Evolutionary conservation across 306 rosid genomes (phyloP), one percentile per base, ranked within the genome.

Genomic region (Rosa multiflora): DNA sequence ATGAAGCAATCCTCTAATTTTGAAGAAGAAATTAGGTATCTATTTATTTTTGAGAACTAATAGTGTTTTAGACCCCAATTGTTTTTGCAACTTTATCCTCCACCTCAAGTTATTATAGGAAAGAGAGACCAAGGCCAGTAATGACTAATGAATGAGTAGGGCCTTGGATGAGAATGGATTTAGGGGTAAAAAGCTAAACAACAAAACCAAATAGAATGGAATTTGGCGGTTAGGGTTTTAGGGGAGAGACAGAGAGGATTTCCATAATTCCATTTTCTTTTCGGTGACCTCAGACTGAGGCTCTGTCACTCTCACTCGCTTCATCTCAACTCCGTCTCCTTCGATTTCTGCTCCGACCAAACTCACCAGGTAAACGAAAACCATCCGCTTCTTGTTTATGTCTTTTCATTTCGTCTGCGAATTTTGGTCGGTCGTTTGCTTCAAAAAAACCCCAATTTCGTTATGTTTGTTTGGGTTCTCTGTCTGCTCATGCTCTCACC

Each of bases 211-310:
- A 56, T 40, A 40, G 23, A 56, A 74, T 32, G 21, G 77, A 40
- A 73, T 55, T 73, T 55, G 77, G 53, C 53, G 77, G 67, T 55
- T 53, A 74, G 77, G 77, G 77, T 73, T 73, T 73, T 53, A 39
- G 52, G 67, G 5, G 52, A 55, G 67, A 43, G 32, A 29, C 32
- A 29, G 46, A 32, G 37, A 32, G 37, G 37, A 58, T 58, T 23
- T 21, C 66, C 37, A 23, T 26, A 48, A 11, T 53, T 53, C 62
- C 26, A n/a, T 55, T 55, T 23, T 12, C 4, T n/a, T 55, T 52
- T 5, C 12, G 58, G 58, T 5, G 58, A 52, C 58, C 5, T 32
- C 37, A 32, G 37, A 32, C 23, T 17, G 21, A 17, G 63, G n/a
- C 29, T n/a, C 32, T n/a, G 29, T 8, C 35, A 2, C 64, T n/a